Percentiles rank a stretch among this genome's conserved stretches.
Conservation (phyloP, 441 rosid genomes). For the Erysimum pusillum region DNA sequence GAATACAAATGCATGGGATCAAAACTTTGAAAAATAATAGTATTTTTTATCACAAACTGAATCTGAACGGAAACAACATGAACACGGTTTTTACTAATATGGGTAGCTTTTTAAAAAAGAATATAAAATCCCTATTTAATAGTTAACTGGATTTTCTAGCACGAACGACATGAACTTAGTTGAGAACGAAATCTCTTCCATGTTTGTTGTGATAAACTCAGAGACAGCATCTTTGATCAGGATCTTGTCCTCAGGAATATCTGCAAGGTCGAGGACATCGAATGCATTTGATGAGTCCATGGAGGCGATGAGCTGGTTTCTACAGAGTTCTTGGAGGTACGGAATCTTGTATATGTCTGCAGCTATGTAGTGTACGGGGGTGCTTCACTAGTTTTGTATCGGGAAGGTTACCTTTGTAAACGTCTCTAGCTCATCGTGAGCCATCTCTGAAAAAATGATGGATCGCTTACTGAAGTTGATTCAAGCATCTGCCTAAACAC, state of each 20-base stretch:
- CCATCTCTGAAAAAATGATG: constrained; percentile 58
- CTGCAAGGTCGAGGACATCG: not conserved
- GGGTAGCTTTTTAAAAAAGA: too few relatives aligned
- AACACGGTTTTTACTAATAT: too few relatives aligned
- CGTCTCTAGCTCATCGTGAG: constrained; percentile 63
- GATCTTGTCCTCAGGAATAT: not conserved
- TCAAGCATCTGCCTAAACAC: constrained; percentile 61
- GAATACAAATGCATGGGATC: too few relatives aligned
- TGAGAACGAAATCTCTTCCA: not conserved
- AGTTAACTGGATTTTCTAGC: too few relatives aligned
- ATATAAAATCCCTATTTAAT: too few relatives aligned
- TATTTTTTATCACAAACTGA: too few relatives aligned
- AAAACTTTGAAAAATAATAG: too few relatives aligned
- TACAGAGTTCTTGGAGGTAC: constrained; percentile 20
- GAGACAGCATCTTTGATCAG: not conserved
- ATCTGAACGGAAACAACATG: too few relatives aligned
- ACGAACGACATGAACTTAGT: too few relatives aligned
- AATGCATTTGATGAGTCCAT: not conserved
- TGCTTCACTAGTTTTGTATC: not conserved
- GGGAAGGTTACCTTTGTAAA: constrained; percentile 57
- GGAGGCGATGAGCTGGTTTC: not conserved
- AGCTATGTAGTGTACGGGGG: not conserved
- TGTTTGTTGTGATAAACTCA: not conserved
- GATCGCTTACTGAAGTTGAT: constrained; percentile 58
- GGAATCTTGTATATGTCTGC: constrained; percentile 7